Conservation (phyloP, 176 grass and related monocot species). For the Coix lacrymajobi region DNA sequence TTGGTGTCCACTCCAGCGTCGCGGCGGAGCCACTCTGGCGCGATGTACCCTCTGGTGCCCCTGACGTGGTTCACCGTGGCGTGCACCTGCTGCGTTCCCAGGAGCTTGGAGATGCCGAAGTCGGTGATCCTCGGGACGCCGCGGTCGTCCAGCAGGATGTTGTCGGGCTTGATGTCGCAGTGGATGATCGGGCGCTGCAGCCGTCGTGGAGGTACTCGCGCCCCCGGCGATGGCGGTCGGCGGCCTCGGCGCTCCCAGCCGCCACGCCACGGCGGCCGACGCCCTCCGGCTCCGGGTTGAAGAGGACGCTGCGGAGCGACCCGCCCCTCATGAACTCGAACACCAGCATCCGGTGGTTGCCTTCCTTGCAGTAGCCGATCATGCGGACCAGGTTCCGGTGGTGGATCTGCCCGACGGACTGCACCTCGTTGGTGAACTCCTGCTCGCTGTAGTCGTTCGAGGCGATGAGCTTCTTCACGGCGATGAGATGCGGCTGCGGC, state of each 20-base stretch:
- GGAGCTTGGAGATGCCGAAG: constrained; percentile 13
- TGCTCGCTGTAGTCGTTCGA: constrained; percentile 7
- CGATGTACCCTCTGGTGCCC: constrained; percentile 17
- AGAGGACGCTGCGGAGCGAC: background rate
- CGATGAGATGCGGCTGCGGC: background rate
- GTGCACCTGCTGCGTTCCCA: background rate
- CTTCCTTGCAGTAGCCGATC: constrained; percentile 26
- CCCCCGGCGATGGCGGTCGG: background rate
- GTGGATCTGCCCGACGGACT: constrained; percentile 38
- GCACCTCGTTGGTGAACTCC: constrained; percentile 31
- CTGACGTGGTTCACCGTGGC: constrained; percentile 12
- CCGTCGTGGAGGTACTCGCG: constrained; percentile 26
- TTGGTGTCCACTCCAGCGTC: background rate
- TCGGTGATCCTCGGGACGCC: background rate
- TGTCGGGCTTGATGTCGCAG: constrained; percentile 29
- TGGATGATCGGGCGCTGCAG: constrained; percentile 7
- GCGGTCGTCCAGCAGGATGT: background rate
- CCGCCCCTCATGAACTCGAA: constrained; percentile 20
- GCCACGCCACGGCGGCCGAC: constrained; percentile 21
- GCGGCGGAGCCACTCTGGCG: constrained; percentile 25
- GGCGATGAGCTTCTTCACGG: constrained; percentile 30
- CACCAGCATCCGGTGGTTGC: constrained; percentile 23
- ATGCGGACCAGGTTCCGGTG: constrained; percentile 25
- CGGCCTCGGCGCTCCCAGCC: constrained; percentile 10
- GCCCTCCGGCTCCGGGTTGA: background rate